Evolutionary conservation across 352 stramenopile species (phyloP).

Genomic region (Phytophthora kernoviae): DNA sequence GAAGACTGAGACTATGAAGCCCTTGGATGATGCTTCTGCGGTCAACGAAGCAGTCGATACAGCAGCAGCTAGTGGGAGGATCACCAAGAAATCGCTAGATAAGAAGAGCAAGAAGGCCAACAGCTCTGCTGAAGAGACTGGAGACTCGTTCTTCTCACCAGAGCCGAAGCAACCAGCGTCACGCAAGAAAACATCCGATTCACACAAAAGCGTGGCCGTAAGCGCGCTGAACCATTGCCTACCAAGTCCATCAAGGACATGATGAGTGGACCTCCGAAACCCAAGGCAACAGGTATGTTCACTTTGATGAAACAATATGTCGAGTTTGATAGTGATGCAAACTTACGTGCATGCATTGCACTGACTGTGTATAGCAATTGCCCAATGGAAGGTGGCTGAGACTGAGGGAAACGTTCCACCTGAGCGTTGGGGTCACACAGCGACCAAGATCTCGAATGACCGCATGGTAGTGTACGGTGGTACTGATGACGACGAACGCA

Average conservation of each 20-base stretch:
- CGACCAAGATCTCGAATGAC: constrained; percentile 87
- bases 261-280: constrained; percentile 10
- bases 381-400: constrained; percentile 49
- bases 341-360: not conserved
- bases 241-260: constrained; percentile 29
- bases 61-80: constrained; percentile 5
- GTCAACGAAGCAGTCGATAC: constrained; percentile 13
- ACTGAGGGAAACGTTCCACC: constrained; percentile 34
- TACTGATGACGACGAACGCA: constrained; percentile 85
- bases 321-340: not conserved
- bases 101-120: constrained; percentile 37
- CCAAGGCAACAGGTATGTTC: constrained; percentile 31
- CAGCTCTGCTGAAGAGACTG: constrained; percentile 18
- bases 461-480: constrained; percentile 92
- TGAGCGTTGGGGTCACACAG: constrained; percentile 91
- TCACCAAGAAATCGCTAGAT: constrained; percentile 16
- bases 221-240: constrained; percentile 24
- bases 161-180: constrained; percentile 34
- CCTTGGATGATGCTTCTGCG: not conserved
- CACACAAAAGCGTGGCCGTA: constrained; percentile 51
- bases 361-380: constrained; percentile 17
- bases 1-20: constrained; percentile 10
- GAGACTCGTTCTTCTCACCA: constrained; percentile 52
- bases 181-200: constrained; percentile 41
- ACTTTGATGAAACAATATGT: not conserved